These are phyloP conservation scores for Mycosphaerelloides madeirae DNA, from an alignment of 2,329 filamentous ascomycete species.

Conservation along the genomic window DNA sequence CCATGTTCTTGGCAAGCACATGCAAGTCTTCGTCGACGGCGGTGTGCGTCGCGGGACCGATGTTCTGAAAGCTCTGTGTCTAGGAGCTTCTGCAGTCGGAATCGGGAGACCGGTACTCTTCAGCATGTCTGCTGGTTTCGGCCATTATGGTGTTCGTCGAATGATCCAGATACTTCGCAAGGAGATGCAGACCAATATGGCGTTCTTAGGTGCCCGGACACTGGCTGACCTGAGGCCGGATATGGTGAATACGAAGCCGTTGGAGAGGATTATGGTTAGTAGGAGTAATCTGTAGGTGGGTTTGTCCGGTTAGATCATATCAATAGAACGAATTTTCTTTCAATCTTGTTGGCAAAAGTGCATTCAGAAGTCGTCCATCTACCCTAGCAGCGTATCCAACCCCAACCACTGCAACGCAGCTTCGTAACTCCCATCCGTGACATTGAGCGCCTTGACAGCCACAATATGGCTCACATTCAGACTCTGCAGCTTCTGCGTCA, in stretches of 20 bases:
- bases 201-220: conserved; percentile 56
- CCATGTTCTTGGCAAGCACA: conserved; percentile 37
- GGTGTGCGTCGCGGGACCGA: conserved; percentile 62
- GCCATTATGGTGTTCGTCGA: conserved; percentile 46
- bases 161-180: conserved; percentile 47
- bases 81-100: conserved; percentile 59
- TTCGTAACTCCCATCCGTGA: conserved; percentile 17
- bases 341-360: too few relatives aligned
- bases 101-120: conserved; percentile 59
- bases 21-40: conserved; percentile 56
- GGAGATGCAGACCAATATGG: conserved; percentile 62
- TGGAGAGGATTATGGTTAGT: conserved; percentile 41
- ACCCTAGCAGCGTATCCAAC: background rate
- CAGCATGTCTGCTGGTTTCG: conserved; percentile 52
- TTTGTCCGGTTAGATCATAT: too few relatives aligned
- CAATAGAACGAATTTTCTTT: too few relatives aligned
- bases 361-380: too few relatives aligned
- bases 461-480: conserved; percentile 7
- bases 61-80: conserved; percentile 61
- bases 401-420: conserved; percentile 16
- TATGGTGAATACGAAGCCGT: conserved; percentile 46
- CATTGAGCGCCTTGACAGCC: conserved; percentile 19
- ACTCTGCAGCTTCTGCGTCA: conserved; percentile 13
- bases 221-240: conserved; percentile 56
- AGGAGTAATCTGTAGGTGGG: background rate